A percentile compares a stretch with the other conserved stretches of the same genome.
Evolutionary conservation across 139 green algal species (phyloP).

Genomic region (Deuterostichococcus epilithicus): DNA sequence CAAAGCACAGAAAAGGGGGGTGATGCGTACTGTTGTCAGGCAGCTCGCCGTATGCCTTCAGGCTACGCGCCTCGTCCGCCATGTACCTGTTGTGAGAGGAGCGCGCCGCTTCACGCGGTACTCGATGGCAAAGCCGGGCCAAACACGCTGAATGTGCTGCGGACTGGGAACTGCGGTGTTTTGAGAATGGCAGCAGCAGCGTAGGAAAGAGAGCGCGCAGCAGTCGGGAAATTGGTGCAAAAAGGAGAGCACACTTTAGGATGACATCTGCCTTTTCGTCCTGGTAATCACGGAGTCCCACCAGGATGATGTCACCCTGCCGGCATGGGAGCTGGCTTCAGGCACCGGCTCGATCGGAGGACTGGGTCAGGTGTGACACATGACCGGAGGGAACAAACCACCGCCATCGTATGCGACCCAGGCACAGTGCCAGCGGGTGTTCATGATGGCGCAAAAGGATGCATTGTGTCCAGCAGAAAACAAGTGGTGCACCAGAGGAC

Average conservation of each 20-base stretch:
- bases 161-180: too few species aligned
- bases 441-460: too few species aligned
- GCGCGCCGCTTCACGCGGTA: not conserved
- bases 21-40: constrained; percentile 78
- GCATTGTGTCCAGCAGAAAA: not conserved
- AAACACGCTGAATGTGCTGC: too few species aligned
- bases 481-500: not conserved
- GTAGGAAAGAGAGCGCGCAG: not conserved
- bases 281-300: constrained; percentile 98
- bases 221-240: not conserved
- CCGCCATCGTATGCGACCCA: too few species aligned
- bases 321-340: constrained; percentile 14
- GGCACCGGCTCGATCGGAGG: too few species aligned
- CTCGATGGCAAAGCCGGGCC: not conserved
- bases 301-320: constrained; percentile 93
- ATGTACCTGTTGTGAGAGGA: constrained; percentile 60
- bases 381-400: too few species aligned
- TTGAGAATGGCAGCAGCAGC: not conserved
- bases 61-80: constrained; percentile 86
- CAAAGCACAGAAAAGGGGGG: not conserved
- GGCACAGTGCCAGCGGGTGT: too few species aligned
- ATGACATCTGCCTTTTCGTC: constrained; percentile 99
- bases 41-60: constrained; percentile 98
- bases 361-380: too few species aligned
- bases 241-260: constrained; percentile 71